Conservation (phyloP, 176 grass and related monocot species). For the Musa itinerans region DNA sequence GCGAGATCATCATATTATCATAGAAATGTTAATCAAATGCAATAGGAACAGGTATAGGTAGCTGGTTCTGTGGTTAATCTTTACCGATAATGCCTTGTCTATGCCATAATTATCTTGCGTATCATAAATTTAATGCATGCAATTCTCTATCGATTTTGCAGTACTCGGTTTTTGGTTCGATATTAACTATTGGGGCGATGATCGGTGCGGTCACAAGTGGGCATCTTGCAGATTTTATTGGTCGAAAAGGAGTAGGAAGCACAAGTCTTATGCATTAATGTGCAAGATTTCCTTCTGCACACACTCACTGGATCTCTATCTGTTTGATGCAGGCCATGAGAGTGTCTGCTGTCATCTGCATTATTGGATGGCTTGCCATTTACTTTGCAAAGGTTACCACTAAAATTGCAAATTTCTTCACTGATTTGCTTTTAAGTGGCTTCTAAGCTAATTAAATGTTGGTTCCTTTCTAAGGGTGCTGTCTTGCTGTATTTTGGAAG, state of each 20-base stretch:
- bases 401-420: constrained; percentile 5
- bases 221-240: constrained; percentile 44
- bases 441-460: neutral
- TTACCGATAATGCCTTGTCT: no score
- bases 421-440: neutral
- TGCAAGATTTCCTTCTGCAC: neutral
- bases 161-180: constrained; percentile 62
- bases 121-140: neutral
- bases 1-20: no score
- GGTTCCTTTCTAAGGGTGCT: neutral
- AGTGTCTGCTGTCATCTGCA: constrained; percentile 37
- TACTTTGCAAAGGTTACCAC: constrained; percentile 33
- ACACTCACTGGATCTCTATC: constrained; percentile 5
- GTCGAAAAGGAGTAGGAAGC: constrained; percentile 49
- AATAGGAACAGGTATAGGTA: no score
- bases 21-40: no score
- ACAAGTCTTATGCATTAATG: no score
- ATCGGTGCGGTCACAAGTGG: constrained; percentile 60
- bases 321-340: constrained; percentile 42
- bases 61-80: no score
- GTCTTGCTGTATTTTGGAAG: constrained; percentile 56
- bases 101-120: no score
- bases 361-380: constrained; percentile 46
- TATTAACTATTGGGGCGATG: constrained; percentile 73
- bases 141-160: constrained; percentile 22